Conservation (phyloP, 2,329 filamentous ascomycete species). For the Neurospora crassa region DNA sequence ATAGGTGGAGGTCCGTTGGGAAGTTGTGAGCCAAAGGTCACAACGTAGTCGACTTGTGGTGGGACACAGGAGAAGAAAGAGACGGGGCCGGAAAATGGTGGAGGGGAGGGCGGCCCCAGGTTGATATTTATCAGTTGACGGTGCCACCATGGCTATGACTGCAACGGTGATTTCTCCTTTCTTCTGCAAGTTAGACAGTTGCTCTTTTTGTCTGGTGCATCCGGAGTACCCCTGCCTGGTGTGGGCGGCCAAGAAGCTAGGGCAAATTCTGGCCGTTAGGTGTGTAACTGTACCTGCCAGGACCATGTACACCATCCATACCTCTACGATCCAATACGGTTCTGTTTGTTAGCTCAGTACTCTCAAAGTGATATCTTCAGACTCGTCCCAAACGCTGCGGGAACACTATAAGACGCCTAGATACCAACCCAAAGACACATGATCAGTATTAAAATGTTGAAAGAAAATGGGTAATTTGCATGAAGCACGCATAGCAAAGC, state of each 20-base stretch:
- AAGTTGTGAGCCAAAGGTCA: neutral
- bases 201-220: neutral
- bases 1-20: conserved; percentile 1
- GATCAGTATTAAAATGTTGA: neutral
- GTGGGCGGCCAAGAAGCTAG: neutral
- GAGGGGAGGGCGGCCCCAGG: neutral
- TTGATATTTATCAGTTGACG: neutral
- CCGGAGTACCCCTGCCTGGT: neutral
- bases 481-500: neutral
- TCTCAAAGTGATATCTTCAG: neutral
- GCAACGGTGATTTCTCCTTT: neutral
- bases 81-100: neutral
- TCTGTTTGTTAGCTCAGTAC: neutral
- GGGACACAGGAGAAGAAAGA: neutral
- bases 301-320: neutral
- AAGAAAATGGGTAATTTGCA: neutral
- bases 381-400: neutral
- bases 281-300: neutral
- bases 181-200: neutral
- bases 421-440: neutral
- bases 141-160: neutral
- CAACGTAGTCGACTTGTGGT: neutral
- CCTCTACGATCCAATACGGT: neutral
- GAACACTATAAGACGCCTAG: neutral
- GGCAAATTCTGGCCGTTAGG: neutral